These are phyloP conservation scores for Phycomyces nitens DNA, from an alignment of 192 early-diverging fungal genomes.

Conservation along the genomic window DNA sequence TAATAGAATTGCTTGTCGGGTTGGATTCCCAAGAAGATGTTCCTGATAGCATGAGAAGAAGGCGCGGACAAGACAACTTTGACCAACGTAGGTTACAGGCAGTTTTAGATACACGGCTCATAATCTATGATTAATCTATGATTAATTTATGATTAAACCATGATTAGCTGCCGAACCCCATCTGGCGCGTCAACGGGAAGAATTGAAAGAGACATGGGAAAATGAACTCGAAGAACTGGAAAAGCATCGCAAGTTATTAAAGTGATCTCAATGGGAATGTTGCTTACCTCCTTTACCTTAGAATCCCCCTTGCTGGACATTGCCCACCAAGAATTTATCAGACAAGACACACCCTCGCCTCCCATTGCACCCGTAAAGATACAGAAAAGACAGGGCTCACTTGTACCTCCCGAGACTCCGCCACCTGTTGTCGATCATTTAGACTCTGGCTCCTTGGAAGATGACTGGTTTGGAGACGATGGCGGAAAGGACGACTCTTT, in stretches of 20 bases:
- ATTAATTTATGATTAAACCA: too few species aligned
- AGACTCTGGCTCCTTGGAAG: constrained; percentile 42
- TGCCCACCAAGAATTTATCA: not conserved
- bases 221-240: constrained; percentile 14
- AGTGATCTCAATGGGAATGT: not conserved
- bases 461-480: constrained; percentile 44
- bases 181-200: constrained; percentile 20
- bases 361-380: constrained; percentile 18
- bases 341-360: constrained; percentile 13
- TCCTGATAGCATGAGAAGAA: constrained; percentile 20
- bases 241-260: constrained; percentile 7
- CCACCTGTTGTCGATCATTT: constrained; percentile 40
- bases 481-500: constrained; percentile 1
- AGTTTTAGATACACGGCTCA: too few species aligned
- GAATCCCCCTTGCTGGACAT: not conserved
- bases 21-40: constrained; percentile 38
- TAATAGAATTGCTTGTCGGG: constrained; percentile 37
- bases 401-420: constrained; percentile 12
- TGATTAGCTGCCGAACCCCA: constrained; percentile 12
- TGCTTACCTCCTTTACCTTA: not conserved
- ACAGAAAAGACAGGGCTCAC: constrained; percentile 14
- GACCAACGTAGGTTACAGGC: constrained; percentile 24
- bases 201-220: constrained; percentile 19
- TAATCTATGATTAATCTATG: too few species aligned
- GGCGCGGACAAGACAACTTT: constrained; percentile 24